phyloP scores from a whole-genome alignment of 441 rosid genomes.

The Aquilaria agallochum region DNA sequence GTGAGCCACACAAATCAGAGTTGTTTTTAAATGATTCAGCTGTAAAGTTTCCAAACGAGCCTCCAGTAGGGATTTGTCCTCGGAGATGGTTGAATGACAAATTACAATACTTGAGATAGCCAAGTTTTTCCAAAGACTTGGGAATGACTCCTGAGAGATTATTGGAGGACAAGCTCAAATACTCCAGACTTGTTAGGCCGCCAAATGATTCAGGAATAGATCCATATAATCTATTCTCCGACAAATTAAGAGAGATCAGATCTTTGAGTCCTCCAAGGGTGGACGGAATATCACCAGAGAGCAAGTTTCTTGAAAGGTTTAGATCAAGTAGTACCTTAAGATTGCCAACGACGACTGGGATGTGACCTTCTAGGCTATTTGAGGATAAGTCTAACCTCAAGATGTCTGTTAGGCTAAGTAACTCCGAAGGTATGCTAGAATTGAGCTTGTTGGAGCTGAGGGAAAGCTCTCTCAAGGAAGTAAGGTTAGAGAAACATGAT shows the following conservation, averaged over 20 bases:
- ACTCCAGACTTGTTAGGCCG: constrained; percentile 10
- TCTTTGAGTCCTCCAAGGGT: constrained; percentile 12
- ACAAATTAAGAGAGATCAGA: constrained; percentile 15
- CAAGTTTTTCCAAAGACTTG: constrained; percentile 3
- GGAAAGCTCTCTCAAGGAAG: constrained; percentile 1
- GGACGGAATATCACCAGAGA: constrained; percentile 16
- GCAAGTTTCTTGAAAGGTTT: constrained; percentile 19
- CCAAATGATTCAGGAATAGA: constrained; percentile 20
- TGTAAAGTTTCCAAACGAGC: constrained; percentile 20
- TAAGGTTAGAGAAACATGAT: constrained; percentile 14
- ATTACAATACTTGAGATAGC: constrained; percentile 13
- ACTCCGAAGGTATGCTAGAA: constrained; percentile 12
- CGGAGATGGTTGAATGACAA: constrained; percentile 18
- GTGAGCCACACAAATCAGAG: constrained; percentile 13
- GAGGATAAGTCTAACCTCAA: constrained; percentile 12
- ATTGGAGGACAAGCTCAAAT: constrained; percentile 22
- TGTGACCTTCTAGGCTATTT: constrained; percentile 19
- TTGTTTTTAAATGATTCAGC: constrained; percentile 20
- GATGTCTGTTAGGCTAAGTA: constrained; percentile 16
- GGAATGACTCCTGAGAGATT: constrained; percentile 22
- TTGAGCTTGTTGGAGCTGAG: constrained; percentile 10
- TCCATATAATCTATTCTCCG: constrained; percentile 13
- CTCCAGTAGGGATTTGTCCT: constrained; percentile 17
- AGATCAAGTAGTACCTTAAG: constrained; percentile 7
- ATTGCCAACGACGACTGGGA: constrained; percentile 16